Evolutionary conservation across 257 asterid genomes (phyloP).

Genomic region (Solanum raphanifolium): DNA sequence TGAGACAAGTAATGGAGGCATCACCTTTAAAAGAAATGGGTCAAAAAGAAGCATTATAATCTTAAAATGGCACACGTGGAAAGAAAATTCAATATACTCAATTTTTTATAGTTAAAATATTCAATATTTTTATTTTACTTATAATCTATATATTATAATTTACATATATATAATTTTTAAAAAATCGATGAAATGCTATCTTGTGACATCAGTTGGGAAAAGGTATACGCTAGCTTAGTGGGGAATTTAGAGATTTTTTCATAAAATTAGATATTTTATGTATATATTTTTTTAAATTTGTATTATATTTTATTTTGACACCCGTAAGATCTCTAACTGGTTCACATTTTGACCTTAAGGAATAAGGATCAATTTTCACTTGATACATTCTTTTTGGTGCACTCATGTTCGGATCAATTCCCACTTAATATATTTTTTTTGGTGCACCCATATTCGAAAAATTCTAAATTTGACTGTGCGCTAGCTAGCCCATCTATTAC

Average conservation of each 20-base stretch:
- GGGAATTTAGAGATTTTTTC: too few relatives aligned
- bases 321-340: too few relatives aligned
- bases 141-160: not conserved
- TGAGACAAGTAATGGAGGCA: not conserved
- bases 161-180: not conserved
- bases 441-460: rapidly evolving
- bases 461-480: too few relatives aligned
- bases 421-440: too few relatives aligned
- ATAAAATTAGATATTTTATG: too few relatives aligned
- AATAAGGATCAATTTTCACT: too few relatives aligned
- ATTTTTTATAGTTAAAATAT: not conserved
- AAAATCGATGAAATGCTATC: not conserved
- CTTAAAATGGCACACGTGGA: not conserved
- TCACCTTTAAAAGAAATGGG: not conserved
- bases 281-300: too few relatives aligned
- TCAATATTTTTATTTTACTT: not conserved
- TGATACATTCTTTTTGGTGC: too few relatives aligned
- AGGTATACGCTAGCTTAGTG: not conserved
- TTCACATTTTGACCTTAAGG: too few relatives aligned
- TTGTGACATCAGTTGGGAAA: not conserved
- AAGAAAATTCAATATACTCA: not conserved
- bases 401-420: too few relatives aligned
- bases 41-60: not conserved
- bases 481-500: not conserved
- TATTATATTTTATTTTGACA: too few relatives aligned